Evolutionary conservation across 257 asterid genomes (phyloP).

Genomic region (Paulownia fortunei): DNA sequence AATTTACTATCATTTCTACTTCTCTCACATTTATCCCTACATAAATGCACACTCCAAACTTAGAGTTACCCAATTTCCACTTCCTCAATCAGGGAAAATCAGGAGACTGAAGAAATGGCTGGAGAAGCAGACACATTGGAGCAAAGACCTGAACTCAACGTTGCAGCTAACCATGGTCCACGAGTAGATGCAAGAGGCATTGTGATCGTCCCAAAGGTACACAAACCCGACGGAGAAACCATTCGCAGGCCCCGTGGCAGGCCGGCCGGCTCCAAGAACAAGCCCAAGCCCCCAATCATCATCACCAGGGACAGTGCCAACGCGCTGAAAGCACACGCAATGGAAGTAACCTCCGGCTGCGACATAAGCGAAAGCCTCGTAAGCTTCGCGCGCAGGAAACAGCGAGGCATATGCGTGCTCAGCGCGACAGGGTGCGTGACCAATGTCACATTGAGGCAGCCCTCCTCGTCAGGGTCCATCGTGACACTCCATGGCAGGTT

Average conservation of each 20-base stretch:
- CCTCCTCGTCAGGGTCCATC: constrained; percentile 71
- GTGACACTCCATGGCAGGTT: constrained; percentile 85
- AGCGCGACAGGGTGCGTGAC: constrained; percentile 88
- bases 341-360: constrained; percentile 81
- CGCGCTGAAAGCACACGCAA: constrained; percentile 82
- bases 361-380: constrained; percentile 70
- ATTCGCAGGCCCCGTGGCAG: constrained; percentile 81
- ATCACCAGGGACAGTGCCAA: constrained; percentile 89
- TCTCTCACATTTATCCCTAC: constrained; percentile 38
- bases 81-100: constrained; percentile 6
- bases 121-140: constrained; percentile 49
- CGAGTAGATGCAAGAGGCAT: constrained; percentile 33
- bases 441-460: constrained; percentile 80
- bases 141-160: constrained; percentile 26
- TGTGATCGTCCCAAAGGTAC: constrained; percentile 38
- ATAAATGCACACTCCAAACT: constrained; percentile 35
- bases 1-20: constrained; percentile 39
- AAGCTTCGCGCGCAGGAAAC: constrained; percentile 64
- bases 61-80: background rate
- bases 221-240: constrained; percentile 41
- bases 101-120: constrained; percentile 44
- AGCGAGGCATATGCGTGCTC: constrained; percentile 76
- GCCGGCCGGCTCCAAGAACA: constrained; percentile 94
- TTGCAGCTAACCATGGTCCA: constrained; percentile 34
- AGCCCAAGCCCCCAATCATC: constrained; percentile 92